Conservation (phyloP, 176 grass and related monocot species). For the Guadua angustifolia region DNA sequence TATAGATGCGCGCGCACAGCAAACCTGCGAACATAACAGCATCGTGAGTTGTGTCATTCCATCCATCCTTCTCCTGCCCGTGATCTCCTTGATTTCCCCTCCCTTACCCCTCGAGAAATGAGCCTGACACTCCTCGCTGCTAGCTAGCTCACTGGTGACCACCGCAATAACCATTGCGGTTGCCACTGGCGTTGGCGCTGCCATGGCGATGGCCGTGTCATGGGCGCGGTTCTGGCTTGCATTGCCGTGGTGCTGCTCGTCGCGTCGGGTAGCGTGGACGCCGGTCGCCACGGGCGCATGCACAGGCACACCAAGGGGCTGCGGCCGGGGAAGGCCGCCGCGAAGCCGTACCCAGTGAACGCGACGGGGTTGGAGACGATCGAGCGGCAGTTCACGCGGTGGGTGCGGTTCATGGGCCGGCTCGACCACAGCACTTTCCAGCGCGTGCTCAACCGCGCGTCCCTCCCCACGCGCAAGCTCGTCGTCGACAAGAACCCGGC, state of each 20-base stretch:
- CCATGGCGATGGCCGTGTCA: neutral
- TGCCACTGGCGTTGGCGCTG: neutral
- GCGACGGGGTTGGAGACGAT: slow-evolving; percentile 59
- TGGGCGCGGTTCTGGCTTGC: slow-evolving; percentile 3
- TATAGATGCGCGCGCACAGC: slow-evolving; percentile 35
- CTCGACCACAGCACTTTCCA: slow-evolving; percentile 61
- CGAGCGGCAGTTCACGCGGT: slow-evolving; percentile 75
- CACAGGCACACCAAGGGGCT: slow-evolving; percentile 58
- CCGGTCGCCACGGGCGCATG: neutral
- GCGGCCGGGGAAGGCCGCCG: slow-evolving; percentile 38
- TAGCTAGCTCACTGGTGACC: neutral
- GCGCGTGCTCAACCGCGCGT: slow-evolving; percentile 53
- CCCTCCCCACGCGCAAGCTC: slow-evolving; percentile 58
- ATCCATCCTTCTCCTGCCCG: slow-evolving; percentile 26
- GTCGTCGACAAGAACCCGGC: slow-evolving; percentile 69
- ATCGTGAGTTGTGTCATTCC: slow-evolving; percentile 39
- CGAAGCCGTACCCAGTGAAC: slow-evolving; percentile 60
- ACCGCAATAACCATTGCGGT: neutral
- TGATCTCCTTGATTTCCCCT: slow-evolving; percentile 47
- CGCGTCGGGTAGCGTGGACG: slow-evolving; percentile 7
- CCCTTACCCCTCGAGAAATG: neutral
- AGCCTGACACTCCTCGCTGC: slow-evolving; percentile 4
- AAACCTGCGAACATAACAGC: slow-evolving; percentile 40
- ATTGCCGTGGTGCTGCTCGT: slow-evolving; percentile 13
- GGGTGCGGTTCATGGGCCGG: slow-evolving; percentile 72